These are phyloP conservation scores for Hypomyces perniciosus DNA, from an alignment of 2,329 filamentous ascomycete species.

Conservation along the genomic window DNA sequence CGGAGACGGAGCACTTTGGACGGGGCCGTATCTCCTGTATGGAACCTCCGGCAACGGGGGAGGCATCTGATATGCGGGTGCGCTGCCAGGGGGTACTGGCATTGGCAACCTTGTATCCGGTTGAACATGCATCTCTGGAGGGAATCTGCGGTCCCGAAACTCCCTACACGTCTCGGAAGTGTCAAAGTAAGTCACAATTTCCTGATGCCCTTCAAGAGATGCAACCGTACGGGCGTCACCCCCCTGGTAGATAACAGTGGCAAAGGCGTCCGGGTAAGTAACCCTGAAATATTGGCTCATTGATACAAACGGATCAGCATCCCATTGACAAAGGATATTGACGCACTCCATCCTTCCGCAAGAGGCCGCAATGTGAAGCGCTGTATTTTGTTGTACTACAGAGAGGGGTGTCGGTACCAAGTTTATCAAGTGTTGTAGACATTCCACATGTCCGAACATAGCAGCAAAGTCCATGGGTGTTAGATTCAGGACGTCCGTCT, in stretches of 20 bases:
- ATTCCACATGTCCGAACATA: constrained; percentile 7
- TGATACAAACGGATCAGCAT: constrained; percentile 3
- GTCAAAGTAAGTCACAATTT: constrained; percentile 2
- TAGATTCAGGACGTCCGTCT: background rate
- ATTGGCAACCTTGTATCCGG: background rate
- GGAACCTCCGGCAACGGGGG: background rate
- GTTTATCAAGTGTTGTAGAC: background rate
- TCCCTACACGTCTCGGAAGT: background rate
- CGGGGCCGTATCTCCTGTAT: background rate
- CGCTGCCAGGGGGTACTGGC: background rate
- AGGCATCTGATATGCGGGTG: background rate
- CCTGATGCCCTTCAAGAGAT: background rate
- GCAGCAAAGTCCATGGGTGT: constrained; percentile 9
- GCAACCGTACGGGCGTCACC: background rate
- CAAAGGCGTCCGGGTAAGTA: background rate
- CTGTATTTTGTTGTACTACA: background rate
- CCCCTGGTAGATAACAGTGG: background rate
- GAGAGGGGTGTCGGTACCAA: background rate
- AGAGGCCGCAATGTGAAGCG: constrained; percentile 4
- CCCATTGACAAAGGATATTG: background rate
- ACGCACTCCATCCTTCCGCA: constrained; percentile 3
- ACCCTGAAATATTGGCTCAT: constrained; percentile 2
- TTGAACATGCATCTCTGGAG: background rate
- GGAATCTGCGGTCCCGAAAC: background rate
- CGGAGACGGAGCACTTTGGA: background rate